A percentile compares a stretch with the other conserved stretches of the same genome.
phyloP scores from a whole-genome alignment of 2,329 filamentous ascomycete genomes.

The Colletotrichum sp. region DNA sequence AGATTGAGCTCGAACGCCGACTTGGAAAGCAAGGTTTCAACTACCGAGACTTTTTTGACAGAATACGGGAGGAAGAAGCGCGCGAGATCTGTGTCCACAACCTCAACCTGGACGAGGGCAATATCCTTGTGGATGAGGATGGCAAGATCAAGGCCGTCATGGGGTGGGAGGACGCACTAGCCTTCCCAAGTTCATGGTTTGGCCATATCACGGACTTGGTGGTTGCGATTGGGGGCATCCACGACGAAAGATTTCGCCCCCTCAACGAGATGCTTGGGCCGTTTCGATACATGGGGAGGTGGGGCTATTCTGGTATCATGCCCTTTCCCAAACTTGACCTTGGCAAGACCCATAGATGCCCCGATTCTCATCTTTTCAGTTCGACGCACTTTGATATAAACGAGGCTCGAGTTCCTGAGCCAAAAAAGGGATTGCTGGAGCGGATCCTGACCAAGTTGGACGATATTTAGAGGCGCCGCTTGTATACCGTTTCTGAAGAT shows the following conservation, averaged over 20 bases:
- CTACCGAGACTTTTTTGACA: neutral
- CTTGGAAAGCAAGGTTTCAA: neutral
- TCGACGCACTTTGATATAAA: neutral
- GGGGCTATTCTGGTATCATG: neutral
- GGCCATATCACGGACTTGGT: neutral
- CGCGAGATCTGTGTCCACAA: conserved; percentile 1
- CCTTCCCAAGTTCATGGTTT: conserved; percentile 8
- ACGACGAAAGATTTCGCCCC: neutral
- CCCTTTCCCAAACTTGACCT: neutral
- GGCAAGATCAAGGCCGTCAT: neutral
- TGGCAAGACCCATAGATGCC: neutral
- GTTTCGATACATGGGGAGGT: neutral
- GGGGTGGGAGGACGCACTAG: conserved; percentile 15
- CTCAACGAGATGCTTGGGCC: neutral
- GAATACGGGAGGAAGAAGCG: neutral
- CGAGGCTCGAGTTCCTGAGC: neutral
- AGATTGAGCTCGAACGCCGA: neutral
- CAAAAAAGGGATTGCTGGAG: neutral
- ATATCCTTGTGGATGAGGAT: conserved; percentile 1
- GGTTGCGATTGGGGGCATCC: neutral
- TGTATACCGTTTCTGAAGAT: neutral
- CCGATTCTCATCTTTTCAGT: neutral
- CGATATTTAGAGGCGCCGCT: neutral
- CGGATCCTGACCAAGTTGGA: neutral
- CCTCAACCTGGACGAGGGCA: conserved; percentile 3